phyloP scores from a whole-genome alignment of 1,139 yeast genomes.

The Pichiaceae sp. region DNA sequence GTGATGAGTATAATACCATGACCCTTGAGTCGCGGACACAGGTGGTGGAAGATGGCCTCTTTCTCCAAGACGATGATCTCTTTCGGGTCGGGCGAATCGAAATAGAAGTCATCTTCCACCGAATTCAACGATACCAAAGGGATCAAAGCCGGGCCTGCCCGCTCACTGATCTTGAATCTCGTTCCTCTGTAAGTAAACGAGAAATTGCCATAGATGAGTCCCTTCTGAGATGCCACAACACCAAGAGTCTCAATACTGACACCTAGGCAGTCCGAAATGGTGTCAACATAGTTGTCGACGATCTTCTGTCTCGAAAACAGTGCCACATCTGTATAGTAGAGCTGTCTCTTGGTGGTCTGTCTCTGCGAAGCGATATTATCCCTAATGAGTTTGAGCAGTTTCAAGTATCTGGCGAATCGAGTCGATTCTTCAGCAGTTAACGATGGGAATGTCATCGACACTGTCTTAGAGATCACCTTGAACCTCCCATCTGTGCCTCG shows the following conservation, averaged over 20 bases:
- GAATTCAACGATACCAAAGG: constrained; percentile 20
- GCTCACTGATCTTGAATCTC: constrained; percentile 2
- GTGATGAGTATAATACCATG: constrained; percentile 37
- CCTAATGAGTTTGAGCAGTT: constrained; percentile 13
- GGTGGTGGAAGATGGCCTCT: constrained; percentile 30
- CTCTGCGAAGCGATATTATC: constrained; percentile 8
- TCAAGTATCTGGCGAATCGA: constrained; percentile 17
- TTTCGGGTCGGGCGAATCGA: constrained; percentile 13
- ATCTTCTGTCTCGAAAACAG: constrained; percentile 40
- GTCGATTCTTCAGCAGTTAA: constrained; percentile 8
- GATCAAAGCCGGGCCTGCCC: constrained; percentile 17
- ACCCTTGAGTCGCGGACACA: constrained; percentile 37
- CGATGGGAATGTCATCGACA: constrained; percentile 11
- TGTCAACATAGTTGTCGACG: constrained; percentile 35
- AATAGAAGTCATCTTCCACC: constrained; percentile 12
- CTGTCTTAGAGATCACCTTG: not conserved
- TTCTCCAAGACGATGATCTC: constrained; percentile 56
- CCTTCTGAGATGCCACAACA: constrained; percentile 56
- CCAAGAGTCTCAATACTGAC: constrained; percentile 30
- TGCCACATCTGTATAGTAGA: constrained; percentile 57
- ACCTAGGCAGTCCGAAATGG: constrained; percentile 22
- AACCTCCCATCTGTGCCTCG: constrained; percentile 1
- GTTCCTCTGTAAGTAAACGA: constrained; percentile 6
- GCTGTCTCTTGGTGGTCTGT: constrained; percentile 48
- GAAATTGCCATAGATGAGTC: constrained; percentile 38